phyloP scores from a whole-genome alignment of 345 rosid genomes.

The Eucalyptus sp. region DNA sequence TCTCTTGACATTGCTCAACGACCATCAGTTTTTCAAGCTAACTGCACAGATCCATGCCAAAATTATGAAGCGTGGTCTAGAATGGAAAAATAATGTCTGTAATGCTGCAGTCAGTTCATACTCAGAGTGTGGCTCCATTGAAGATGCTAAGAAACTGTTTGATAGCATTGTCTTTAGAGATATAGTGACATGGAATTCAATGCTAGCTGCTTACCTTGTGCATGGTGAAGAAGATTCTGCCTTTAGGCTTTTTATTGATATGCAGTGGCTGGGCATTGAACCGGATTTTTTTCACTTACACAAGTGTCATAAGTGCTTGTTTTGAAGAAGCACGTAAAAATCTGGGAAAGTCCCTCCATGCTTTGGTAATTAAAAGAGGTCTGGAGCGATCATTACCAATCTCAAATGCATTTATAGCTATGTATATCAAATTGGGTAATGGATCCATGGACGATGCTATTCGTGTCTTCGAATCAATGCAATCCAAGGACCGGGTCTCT shows the following conservation, averaged over 20 bases:
- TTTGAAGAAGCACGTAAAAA: conserved; percentile 15
- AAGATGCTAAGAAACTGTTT: conserved; percentile 43
- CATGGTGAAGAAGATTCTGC: conserved; percentile 42
- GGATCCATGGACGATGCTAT: conserved; percentile 41
- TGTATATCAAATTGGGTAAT: conserved; percentile 43
- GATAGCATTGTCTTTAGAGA: conserved; percentile 32
- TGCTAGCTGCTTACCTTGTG: conserved; percentile 46
- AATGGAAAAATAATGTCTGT: conserved; percentile 29
- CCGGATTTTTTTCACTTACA: conserved; percentile 60
- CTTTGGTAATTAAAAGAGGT: conserved; percentile 58
- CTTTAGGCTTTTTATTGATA: conserved; percentile 31
- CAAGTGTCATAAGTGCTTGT: conserved; percentile 51
- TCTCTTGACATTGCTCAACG: conserved; percentile 57
- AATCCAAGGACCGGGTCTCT: conserved; percentile 52
- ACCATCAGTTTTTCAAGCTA: conserved; percentile 12
- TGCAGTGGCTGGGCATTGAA: conserved; percentile 30
- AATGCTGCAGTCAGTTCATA: conserved; percentile 56
- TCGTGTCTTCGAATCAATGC: conserved; percentile 34
- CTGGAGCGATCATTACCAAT: conserved; percentile 37
- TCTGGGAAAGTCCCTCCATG: conserved; percentile 46
- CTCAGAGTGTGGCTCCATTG: conserved; percentile 48
- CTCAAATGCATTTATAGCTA: conserved; percentile 46
- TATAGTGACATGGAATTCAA: conserved; percentile 67
- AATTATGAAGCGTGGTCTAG: conserved; percentile 39
- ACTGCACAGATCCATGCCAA: conserved; percentile 48